phyloP scores from a whole-genome alignment of 257 asterid genomes.

The Capsicum pubescens region DNA sequence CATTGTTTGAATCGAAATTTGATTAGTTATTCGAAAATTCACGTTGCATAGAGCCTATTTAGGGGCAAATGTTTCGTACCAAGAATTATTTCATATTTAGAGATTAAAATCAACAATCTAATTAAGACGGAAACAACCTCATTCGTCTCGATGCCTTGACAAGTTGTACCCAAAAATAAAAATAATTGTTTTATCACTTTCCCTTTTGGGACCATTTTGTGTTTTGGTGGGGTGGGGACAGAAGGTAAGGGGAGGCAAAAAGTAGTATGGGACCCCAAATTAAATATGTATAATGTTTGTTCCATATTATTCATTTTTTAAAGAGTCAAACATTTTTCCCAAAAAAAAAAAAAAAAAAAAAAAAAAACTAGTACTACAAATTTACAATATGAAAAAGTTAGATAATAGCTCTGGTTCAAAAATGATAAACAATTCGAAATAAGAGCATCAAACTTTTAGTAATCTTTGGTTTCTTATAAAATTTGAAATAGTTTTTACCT shows the following conservation, averaged over 20 bases:
- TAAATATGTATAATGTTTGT: conserved; percentile 20
- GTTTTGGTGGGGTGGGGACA: neutral
- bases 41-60: too few relatives aligned
- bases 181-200: neutral
- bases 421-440: neutral
- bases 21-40: too few relatives aligned
- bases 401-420: too few relatives aligned
- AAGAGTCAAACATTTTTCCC: neutral
- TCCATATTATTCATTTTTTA: neutral
- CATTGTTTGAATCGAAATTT: too few relatives aligned
- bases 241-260: conserved; percentile 16
- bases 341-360: too few relatives aligned
- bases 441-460: neutral
- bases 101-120: too few relatives aligned
- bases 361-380: too few relatives aligned
- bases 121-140: too few relatives aligned
- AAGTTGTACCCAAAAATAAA: neutral
- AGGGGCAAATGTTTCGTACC: too few relatives aligned
- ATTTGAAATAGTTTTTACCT: neutral
- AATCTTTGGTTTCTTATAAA: neutral
- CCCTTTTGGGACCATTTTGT: neutral
- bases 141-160: too few relatives aligned
- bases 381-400: neutral
- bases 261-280: conserved; percentile 50
- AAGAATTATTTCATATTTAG: too few relatives aligned